Conservation (phyloP, 1,284 basidiomycete genomes). For the Paramarasmius palmivorus region DNA sequence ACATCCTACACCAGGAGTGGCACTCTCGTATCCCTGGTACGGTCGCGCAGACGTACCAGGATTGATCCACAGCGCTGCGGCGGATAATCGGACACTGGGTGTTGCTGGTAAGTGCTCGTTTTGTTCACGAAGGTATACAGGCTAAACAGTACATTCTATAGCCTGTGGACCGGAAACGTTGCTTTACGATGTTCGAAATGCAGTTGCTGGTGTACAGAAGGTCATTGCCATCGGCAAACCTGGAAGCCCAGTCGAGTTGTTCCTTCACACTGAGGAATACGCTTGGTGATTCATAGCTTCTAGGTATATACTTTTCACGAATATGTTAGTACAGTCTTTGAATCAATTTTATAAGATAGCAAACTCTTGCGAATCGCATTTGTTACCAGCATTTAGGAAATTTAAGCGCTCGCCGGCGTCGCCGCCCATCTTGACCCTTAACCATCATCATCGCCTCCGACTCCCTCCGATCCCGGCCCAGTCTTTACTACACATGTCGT, state of each 20-base stretch:
- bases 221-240: background rate
- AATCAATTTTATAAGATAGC: too few species aligned
- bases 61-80: background rate
- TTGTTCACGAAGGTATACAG: background rate
- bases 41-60: background rate
- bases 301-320: too few species aligned
- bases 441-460: too few species aligned
- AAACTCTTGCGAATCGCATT: too few species aligned
- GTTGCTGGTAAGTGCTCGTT: background rate
- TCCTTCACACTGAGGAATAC: constrained; percentile 1
- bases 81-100: background rate
- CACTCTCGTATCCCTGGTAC: background rate
- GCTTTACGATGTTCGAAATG: constrained; percentile 1
- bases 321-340: too few species aligned
- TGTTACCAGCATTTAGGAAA: too few species aligned
- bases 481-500: too few species aligned
- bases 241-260: background rate
- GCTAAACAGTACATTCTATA: background rate
- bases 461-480: too few species aligned
- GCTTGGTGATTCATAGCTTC: constrained; percentile 4
- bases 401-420: too few species aligned
- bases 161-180: constrained; percentile 1
- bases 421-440: too few species aligned
- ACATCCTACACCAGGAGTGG: too few species aligned
- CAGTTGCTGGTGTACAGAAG: background rate